phyloP scores from a whole-genome alignment of 73 alveolate species.

The Paramecium octaurelia region DNA sequence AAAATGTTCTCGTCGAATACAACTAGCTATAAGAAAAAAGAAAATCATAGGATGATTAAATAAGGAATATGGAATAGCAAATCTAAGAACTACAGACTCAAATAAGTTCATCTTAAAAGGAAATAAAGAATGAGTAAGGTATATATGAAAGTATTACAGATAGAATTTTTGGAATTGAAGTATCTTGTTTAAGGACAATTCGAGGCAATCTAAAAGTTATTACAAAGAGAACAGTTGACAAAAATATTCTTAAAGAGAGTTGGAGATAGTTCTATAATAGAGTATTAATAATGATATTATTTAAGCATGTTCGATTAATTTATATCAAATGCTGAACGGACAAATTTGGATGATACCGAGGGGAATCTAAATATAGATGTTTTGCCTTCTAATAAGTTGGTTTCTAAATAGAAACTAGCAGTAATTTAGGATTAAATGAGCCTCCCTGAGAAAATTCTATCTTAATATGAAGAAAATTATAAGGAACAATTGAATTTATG shows the following conservation, averaged over 20 bases:
- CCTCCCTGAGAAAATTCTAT: not conserved
- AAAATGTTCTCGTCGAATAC: not conserved
- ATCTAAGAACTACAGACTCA: not conserved
- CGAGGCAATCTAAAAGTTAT: slow-evolving; percentile 33
- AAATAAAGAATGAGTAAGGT: not conserved
- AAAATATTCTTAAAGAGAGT: slow-evolving; percentile 29
- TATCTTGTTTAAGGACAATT: not conserved
- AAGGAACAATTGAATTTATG: not conserved
- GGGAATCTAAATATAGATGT: not conserved
- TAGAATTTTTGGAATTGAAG: slow-evolving; percentile 6
- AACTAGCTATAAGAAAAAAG: not conserved
- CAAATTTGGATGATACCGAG: not conserved
- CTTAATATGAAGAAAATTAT: not conserved
- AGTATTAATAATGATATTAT: not conserved
- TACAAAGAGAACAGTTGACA: slow-evolving; percentile 27
- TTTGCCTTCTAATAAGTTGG: not conserved
- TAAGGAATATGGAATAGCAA: not conserved
- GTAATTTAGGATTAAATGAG: not conserved
- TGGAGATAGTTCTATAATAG: slow-evolving; percentile 30
- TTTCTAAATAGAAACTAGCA: not conserved
- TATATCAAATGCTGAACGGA: not conserved
- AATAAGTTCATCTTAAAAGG: not conserved
- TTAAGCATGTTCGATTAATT: slow-evolving; percentile 41
- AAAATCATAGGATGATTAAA: not conserved
- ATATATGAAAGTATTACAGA: not conserved